These are phyloP conservation scores for Pythium periplocum DNA, from an alignment of 352 stramenopile species.

Conservation along the genomic window DNA sequence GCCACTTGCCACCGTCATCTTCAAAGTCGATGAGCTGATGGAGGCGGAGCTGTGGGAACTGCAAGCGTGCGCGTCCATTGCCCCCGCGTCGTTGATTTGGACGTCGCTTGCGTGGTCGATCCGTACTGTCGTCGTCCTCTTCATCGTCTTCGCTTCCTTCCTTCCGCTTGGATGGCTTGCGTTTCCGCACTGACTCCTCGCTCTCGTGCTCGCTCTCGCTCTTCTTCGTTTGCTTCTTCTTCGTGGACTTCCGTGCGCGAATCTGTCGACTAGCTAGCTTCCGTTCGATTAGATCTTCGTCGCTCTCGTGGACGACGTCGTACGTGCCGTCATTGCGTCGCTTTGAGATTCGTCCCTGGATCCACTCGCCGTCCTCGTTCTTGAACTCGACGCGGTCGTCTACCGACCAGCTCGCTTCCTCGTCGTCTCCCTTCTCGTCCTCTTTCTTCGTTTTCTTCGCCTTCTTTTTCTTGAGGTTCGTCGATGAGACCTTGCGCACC, in stretches of 20 bases:
- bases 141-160: conserved; percentile 7
- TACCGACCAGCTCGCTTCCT: conserved; percentile 16
- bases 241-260: conserved; percentile 6
- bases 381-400: conserved; percentile 34
- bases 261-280: background rate
- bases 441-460: conserved; percentile 11
- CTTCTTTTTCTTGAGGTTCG: conserved; percentile 17
- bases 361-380: conserved; percentile 30
- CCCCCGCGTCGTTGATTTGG: conserved; percentile 7
- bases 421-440: conserved; percentile 13
- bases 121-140: conserved; percentile 4
- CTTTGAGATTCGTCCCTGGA: conserved; percentile 23
- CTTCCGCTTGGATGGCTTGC: conserved; percentile 10
- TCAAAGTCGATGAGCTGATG: conserved; percentile 55
- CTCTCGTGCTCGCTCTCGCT: background rate
- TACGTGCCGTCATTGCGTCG: conserved; percentile 39
- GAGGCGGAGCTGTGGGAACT: conserved; percentile 27
- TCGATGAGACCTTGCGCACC: conserved; percentile 22
- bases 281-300: conserved; percentile 25
- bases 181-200: background rate
- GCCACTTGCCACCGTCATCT: conserved; percentile 34
- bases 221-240: conserved; percentile 18
- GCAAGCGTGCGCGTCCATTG: background rate
- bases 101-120: conserved; percentile 16
- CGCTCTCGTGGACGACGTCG: conserved; percentile 39